Conservation (phyloP, 1,139 yeast genomes). For the Diutina rugosa region DNA sequence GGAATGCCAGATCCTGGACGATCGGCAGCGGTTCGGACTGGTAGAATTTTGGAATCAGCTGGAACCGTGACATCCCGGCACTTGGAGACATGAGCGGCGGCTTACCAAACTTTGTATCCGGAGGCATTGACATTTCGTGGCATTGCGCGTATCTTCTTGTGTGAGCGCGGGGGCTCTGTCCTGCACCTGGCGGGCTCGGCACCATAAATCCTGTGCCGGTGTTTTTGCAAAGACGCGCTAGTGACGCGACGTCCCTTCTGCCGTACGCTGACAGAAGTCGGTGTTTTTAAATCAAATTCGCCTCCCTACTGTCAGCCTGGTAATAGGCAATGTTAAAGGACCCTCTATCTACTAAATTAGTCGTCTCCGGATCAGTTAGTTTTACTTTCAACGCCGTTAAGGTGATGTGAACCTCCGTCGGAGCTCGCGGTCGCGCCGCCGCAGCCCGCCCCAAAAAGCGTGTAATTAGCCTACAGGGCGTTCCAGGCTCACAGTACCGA, state of each 20-base stretch:
- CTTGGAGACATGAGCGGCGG: not conserved
- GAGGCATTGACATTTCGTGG: not conserved
- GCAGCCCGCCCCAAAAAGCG: not conserved
- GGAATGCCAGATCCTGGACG: conserved; percentile 33
- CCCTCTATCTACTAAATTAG: too few species aligned
- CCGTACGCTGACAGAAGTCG: not conserved
- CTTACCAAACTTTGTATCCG: not conserved
- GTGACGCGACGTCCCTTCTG: not conserved
- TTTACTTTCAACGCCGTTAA: too few species aligned
- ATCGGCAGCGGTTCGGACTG: conserved; percentile 19
- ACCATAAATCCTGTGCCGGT: not conserved
- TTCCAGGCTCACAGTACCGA: not conserved
- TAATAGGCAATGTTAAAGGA: too few species aligned
- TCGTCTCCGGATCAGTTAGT: too few species aligned
- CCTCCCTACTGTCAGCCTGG: too few species aligned
- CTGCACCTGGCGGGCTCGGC: not conserved
- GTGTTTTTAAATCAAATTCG: too few species aligned
- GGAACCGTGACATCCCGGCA: conserved; percentile 5
- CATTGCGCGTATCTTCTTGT: not conserved
- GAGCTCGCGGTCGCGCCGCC: not conserved
- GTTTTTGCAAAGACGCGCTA: not conserved
- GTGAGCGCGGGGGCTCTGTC: not conserved
- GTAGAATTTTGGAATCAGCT: conserved; percentile 16
- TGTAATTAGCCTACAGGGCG: not conserved
- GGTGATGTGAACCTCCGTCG: not conserved